A percentile compares a stretch with the other conserved stretches of the same genome.
phyloP scores from a whole-genome alignment of 139 green algal species.

The Bryopsis sp. region DNA sequence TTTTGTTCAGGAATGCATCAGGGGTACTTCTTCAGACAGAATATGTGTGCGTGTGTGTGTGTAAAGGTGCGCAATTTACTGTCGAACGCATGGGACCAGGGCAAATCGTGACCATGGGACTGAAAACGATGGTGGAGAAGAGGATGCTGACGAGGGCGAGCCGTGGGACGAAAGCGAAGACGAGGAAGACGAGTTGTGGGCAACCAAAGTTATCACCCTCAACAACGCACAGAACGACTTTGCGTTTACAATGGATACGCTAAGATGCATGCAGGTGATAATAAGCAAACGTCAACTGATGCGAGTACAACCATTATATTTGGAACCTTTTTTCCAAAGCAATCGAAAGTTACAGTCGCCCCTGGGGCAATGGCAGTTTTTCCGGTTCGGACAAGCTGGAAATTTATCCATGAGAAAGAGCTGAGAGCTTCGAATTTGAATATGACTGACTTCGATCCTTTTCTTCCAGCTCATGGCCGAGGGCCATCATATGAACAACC shows the following conservation, averaged over 20 bases:
- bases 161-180: conserved; percentile 1
- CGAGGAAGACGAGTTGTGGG: conserved; percentile 22
- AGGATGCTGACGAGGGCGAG: neutral
- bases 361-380: neutral
- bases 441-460: conserved; percentile 3
- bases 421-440: too few relatives aligned
- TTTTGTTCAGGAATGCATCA: neutral
- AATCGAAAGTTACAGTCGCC: neutral
- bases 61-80: too few relatives aligned
- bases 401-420: too few relatives aligned
- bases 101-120: too few relatives aligned
- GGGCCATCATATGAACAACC: conserved; percentile 19
- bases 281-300: too few relatives aligned
- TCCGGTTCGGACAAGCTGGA: neutral
- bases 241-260: conserved; percentile 14
- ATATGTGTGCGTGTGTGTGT: too few relatives aligned
- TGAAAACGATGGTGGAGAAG: too few relatives aligned
- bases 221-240: conserved; percentile 20
- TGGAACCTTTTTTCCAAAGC: too few relatives aligned
- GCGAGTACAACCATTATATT: too few relatives aligned
- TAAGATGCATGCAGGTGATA: neutral
- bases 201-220: conserved; percentile 14
- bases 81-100: too few relatives aligned
- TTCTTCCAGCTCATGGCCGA: conserved; percentile 26
- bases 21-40: too few relatives aligned